Base-by-base conservation (phyloP, 2,329 filamentous ascomycete genomes). In the Xylaria arbuscula region DNA sequence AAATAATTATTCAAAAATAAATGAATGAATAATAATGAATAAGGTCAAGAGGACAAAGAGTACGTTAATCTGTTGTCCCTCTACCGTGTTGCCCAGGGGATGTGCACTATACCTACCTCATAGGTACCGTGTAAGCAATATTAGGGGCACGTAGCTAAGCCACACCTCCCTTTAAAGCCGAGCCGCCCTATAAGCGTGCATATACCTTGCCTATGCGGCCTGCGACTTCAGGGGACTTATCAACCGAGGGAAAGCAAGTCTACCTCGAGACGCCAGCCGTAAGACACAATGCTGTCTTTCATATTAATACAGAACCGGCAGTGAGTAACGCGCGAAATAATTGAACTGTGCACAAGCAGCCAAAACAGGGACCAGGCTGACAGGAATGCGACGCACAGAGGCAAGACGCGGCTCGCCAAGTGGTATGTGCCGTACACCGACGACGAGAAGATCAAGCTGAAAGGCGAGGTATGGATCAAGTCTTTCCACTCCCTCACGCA, bases 391-490 rank as follows among this genome's bases (percentile, higher is more conserved):
- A 63, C 11, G 47, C 24, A 19, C 24, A 72, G 95, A 88, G 96
- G 96, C 83, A 99, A 99, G 86, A 99, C 96, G 76, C 92, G 96
- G 76, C 88, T 99, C 72, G 96, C 96, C 73, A 99, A 99, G 85
- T 99, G 95, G 95, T 99, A 99, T 86, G 93, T 92, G 74, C 95
- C 96, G 70, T 99, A 98, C 85, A 97, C 90, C 83, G 96, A 99
- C 86, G 95, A 98, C 81, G 94, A 99, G 81, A 99, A 99, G 86
- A 93, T 99, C 81, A 98, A 97, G 84, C 87, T 99, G 76, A 99
- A 99, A 83, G 96, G 96, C 87, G 96, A 99, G 85, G 92, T 93
- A 83, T 66, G 84, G 32, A 50, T 9, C 11, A 22, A 47, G 24
- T 34, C 42, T 67, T 54, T 24, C 19, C 1, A 5, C 19, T 19